Evolutionary conservation across 2,329 filamentous ascomycete genomes (phyloP).

Genomic region (Penicillium rolfsii): DNA sequence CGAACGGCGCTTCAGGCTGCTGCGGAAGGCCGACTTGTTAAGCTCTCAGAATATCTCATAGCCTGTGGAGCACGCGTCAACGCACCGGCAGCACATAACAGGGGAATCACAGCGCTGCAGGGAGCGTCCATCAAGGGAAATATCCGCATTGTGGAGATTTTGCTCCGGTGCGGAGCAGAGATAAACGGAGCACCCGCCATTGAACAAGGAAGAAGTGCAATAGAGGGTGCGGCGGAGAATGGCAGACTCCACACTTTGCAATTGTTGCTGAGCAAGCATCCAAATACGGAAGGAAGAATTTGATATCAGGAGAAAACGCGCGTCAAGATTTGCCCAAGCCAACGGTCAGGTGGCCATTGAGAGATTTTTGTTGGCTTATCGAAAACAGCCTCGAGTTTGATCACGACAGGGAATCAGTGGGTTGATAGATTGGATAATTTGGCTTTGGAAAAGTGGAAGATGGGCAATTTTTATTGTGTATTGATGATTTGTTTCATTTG

Average conservation of each 20-base stretch:
- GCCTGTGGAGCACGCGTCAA: conserved; percentile 26
- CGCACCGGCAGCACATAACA: conserved; percentile 9
- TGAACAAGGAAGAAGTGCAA: conserved; percentile 32
- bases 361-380: no score
- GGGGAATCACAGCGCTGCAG: conserved; percentile 32
- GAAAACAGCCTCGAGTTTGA: no score
- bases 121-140: conserved; percentile 26
- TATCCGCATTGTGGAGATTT: conserved; percentile 20
- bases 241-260: conserved; percentile 37
- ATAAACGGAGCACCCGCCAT: conserved; percentile 25
- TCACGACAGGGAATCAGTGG: no score
- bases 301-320: no score
- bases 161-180: conserved; percentile 31
- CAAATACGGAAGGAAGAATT: no score
- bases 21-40: conserved; percentile 9
- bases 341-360: no score
- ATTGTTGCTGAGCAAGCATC: conserved; percentile 11
- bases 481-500: no score
- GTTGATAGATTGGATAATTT: no score
- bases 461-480: no score
- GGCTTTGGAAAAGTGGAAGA: no score
- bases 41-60: conserved; percentile 22
- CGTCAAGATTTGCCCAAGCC: no score
- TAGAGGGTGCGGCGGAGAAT: conserved; percentile 37
- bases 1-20: conserved; percentile 24